A percentile compares a stretch with the other conserved stretches of the same genome.
These are phyloP conservation scores for Tremellales sp. DNA, from an alignment of 1,284 basidiomycete species.

Conservation along the genomic window DNA sequence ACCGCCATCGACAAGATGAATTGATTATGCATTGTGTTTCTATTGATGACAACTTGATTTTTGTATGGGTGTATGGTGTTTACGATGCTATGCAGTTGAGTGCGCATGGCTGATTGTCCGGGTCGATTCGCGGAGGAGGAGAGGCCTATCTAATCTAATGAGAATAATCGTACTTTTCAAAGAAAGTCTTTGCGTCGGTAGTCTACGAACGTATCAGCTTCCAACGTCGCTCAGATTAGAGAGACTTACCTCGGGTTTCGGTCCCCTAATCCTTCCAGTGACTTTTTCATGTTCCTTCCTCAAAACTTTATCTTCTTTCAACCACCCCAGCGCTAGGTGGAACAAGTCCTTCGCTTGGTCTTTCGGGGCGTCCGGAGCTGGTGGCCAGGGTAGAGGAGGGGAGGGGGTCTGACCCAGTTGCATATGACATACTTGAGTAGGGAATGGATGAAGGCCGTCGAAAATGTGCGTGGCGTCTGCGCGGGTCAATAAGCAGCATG, in stretches of 20 bases:
- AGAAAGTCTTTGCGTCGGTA: constrained; percentile 80
- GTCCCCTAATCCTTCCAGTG: constrained; percentile 63
- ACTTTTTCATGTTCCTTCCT: constrained; percentile 57
- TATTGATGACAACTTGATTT: too few relatives aligned
- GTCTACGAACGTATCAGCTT: constrained; percentile 39
- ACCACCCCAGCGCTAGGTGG: constrained; percentile 72
- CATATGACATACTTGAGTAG: constrained; percentile 86
- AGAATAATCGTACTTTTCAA: constrained; percentile 66
- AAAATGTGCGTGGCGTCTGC: constrained; percentile 93
- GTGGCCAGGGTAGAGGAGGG: constrained; percentile 65
- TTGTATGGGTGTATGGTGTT: neutral
- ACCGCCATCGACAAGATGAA: neutral
- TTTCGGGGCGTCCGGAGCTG: constrained; percentile 28
- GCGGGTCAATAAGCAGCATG: neutral
- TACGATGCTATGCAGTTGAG: neutral
- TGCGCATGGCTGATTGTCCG: neutral
- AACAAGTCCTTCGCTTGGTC: constrained; percentile 55
- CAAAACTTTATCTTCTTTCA: constrained; percentile 71
- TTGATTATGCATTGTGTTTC: neutral
- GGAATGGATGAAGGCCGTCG: constrained; percentile 79
- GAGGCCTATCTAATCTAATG: constrained; percentile 17
- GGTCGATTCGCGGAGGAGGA: neutral
- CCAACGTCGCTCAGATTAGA: neutral
- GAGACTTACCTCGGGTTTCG: constrained; percentile 58
- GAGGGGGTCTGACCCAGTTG: constrained; percentile 65